Base-by-base conservation (phyloP, 2,329 filamentous ascomycete genomes). In the Periglandula ipomoeae region DNA sequence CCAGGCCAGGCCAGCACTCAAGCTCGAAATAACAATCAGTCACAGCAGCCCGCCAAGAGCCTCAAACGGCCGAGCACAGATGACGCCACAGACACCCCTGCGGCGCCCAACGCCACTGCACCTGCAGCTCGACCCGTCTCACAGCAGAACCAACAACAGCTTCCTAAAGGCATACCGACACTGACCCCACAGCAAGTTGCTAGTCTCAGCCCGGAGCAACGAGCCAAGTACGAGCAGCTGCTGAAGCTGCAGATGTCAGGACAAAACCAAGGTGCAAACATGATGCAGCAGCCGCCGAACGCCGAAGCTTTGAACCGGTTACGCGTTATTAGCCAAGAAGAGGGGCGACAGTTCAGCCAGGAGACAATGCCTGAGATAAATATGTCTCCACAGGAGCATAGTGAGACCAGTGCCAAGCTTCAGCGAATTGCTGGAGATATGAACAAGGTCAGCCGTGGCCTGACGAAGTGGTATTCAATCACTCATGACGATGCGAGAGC, bases 51-150 rank as follows among this genome's bases (percentile, higher is more conserved):
- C 44, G 44, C 44, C 15, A 78, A 74, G 59, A 72, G 65, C 43
- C 64, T 76, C 39, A 79, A 80, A 63, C 72, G 76, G 1, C 65
- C 74, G 4, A 74, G 65, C 46, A 62, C 67, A 3, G 75, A 78
- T 22, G 75, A 78, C 42, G 55, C 52, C 9, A 52, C 52, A n/a
- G 70, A 71, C 22, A 50, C 53, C 11, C 39, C 54, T 3, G 51
- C 59, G 19, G 39, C 48, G 2, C 49, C 56, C 2, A 62, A 59
- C 39, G 48, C 58, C 27, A 26, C 5, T 13, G 32, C 53, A 11
- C n/a, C 52, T 10, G 5, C 55, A 6, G n/a, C 45, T 23, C 58
- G 59, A 43, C 56, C 62, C 11, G 44, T 41, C 9, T 55, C 60
- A 11, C 64, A 65, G 22, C 53, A 55, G 5, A 56, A 51, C n/a